Evolutionary conservation across 2,329 filamentous ascomycete species (phyloP), one percentile per base, ranked within the genome.

Genomic region (Aspergillus alliaceus): DNA sequence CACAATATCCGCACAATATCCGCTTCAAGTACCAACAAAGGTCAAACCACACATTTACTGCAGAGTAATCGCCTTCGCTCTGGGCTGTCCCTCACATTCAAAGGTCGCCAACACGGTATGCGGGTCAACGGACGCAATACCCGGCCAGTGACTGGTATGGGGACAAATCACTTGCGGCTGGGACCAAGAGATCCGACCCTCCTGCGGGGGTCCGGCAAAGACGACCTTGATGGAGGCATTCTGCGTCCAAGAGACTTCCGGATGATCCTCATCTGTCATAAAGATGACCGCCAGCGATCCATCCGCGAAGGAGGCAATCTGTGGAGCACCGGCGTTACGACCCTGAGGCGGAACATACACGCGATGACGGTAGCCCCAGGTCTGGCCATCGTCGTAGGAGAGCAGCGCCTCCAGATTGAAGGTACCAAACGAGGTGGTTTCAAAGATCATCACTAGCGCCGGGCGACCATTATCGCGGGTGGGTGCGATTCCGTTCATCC

Each of bases 261-360:
- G 54, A 1, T 69, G 62, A 42, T 79, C 75, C 66, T 80, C 77
- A 55, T 80, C 78, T 4, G 75, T 78, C 79, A 80, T 80, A 62
- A 80, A 80, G 11, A 80, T 73, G 0, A 77, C 76, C 2, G 73
- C 78, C 59, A 80, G 35, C 22, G 69, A 72, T 3, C 72, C 74
- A 47, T 76, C 73, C 0, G 63, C 72, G 46, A 77, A 73, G 11
- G 70, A 69, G 12, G 76, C 75, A 51, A 80, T 76, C 71, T 80
- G 78, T 27, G 78, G 78, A 12, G 77, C 71, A 2, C 78, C 78
- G 0, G 77, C 77, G 50, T 79, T 77, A 50, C 72, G 71, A 1
- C 71, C 71, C 11, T 61, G 63, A 3, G 65, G 66, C 4, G 77
- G 73, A 15, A 70, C 68, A 56, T 78, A 80, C 12, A 79, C 77